Evolutionary conservation across 192 early-diverging fungal species (phyloP).

Genomic region (Ambispora gerdemannii): DNA sequence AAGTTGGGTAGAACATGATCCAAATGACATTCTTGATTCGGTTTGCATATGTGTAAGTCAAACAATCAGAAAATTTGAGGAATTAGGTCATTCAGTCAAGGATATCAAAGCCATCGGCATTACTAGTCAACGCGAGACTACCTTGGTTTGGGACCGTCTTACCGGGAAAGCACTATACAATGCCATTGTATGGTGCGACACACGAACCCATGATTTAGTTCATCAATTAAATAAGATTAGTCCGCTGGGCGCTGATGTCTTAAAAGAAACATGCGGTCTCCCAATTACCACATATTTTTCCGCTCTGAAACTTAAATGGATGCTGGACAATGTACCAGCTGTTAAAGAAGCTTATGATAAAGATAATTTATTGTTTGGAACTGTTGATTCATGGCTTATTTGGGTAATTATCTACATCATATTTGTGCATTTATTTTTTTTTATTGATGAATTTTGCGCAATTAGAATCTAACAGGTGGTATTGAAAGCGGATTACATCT

Average conservation of each 20-base stretch:
- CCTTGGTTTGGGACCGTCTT: conserved; percentile 80
- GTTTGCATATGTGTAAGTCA: conserved; percentile 66
- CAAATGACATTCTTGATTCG: conserved; percentile 66
- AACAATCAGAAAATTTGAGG: conserved; percentile 58
- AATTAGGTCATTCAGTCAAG: conserved; percentile 53
- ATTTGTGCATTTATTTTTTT: not conserved
- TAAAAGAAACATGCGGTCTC: conserved; percentile 69
- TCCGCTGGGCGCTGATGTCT: conserved; percentile 36
- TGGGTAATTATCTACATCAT: conserved; percentile 73
- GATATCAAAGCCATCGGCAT: conserved; percentile 76
- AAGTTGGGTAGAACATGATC: conserved; percentile 90
- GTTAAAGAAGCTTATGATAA: conserved; percentile 74
- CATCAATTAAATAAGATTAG: conserved; percentile 50
- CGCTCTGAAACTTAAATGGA: conserved; percentile 89
- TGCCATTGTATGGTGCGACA: conserved; percentile 92
- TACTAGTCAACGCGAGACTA: conserved; percentile 94
- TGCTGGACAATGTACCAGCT: conserved; percentile 75
- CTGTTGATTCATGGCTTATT: conserved; percentile 92
- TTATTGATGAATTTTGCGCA: not conserved
- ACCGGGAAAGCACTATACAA: conserved; percentile 78
- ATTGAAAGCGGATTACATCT: conserved; percentile 66
- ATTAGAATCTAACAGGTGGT: conserved; percentile 82
- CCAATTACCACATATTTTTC: conserved; percentile 92
- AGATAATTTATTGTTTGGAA: conserved; percentile 77
- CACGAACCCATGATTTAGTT: conserved; percentile 76